Evolutionary conservation across 441 rosid species (phyloP).

Genomic region (Adansonia gregorii): DNA sequence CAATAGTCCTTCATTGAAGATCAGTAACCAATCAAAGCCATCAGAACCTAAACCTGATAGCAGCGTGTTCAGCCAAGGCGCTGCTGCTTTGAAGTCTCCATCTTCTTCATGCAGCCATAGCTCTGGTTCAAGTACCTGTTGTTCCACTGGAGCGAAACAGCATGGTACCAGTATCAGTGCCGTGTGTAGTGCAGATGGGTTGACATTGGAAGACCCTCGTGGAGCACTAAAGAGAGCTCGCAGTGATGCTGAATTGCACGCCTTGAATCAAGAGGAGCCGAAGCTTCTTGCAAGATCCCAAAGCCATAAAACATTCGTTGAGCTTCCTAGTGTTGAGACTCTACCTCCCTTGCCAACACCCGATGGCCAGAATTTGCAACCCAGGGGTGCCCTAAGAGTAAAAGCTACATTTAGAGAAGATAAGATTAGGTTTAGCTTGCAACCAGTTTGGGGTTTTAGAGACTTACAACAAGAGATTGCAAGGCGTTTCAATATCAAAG

Average conservation of each 20-base stretch:
- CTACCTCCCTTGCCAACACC: conserved; percentile 42
- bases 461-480: conserved; percentile 75
- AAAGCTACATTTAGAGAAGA: conserved; percentile 67
- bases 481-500: conserved; percentile 60
- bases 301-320: conserved; percentile 60
- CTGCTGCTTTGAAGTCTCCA: conserved; percentile 52
- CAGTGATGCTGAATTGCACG: conserved; percentile 57
- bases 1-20: conserved; percentile 37
- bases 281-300: conserved; percentile 57
- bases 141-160: conserved; percentile 57
- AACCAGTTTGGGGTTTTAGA: conserved; percentile 53
- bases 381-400: conserved; percentile 39
- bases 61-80: conserved; percentile 38
- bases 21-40: conserved; percentile 33
- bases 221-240: conserved; percentile 53
- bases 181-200: conserved; percentile 34
- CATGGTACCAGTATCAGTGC: conserved; percentile 31
- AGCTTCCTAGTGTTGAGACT: conserved; percentile 46
- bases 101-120: conserved; percentile 70
- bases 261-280: conserved; percentile 52
- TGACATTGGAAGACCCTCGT: conserved; percentile 40
- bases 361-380: conserved; percentile 26
- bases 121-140: conserved; percentile 66
- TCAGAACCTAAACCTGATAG: conserved; percentile 42
- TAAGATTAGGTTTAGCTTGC: conserved; percentile 67